A percentile compares a stretch with the other conserved stretches of the same genome.
phyloP scores from a whole-genome alignment of 1,284 basidiomycete species.

The Puccinia brachypodii region DNA sequence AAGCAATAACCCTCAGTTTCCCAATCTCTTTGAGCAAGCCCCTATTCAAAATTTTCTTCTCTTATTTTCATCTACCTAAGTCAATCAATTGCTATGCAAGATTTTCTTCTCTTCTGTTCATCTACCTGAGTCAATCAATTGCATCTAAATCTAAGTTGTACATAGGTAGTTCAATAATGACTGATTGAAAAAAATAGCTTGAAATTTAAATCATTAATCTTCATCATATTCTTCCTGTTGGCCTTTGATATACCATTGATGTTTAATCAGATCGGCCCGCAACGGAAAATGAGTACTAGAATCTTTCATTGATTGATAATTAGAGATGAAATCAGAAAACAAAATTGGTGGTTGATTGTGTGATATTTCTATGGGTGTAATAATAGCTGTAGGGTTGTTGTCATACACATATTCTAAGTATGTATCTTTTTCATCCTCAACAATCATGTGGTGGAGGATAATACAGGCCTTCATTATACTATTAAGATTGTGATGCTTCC shows the following conservation, averaged over 20 bases:
- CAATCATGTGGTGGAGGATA: neutral
- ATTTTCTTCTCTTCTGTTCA: too few relatives aligned
- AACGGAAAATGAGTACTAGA: neutral
- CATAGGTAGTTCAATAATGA: too few relatives aligned
- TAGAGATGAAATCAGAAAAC: neutral
- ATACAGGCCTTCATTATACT: neutral
- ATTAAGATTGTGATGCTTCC: neutral
- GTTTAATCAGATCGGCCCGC: neutral
- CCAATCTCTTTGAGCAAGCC: neutral
- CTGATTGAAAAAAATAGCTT: too few relatives aligned
- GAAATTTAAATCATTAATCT: too few relatives aligned
- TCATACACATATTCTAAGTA: neutral
- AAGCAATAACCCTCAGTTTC: too few relatives aligned
- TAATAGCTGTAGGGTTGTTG: neutral
- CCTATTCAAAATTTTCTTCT: neutral
- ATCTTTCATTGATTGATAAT: neutral
- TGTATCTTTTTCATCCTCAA: neutral
- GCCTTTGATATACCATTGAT: neutral
- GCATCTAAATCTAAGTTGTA: too few relatives aligned
- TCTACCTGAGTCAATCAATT: too few relatives aligned
- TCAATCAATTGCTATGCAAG: neutral
- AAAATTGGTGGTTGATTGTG: neutral
- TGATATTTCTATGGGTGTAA: neutral
- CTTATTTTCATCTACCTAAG: neutral
- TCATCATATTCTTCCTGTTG: neutral